Base-by-base conservation (phyloP, 768 basidiomycete species). In the Lactarius tabidus region DNA sequence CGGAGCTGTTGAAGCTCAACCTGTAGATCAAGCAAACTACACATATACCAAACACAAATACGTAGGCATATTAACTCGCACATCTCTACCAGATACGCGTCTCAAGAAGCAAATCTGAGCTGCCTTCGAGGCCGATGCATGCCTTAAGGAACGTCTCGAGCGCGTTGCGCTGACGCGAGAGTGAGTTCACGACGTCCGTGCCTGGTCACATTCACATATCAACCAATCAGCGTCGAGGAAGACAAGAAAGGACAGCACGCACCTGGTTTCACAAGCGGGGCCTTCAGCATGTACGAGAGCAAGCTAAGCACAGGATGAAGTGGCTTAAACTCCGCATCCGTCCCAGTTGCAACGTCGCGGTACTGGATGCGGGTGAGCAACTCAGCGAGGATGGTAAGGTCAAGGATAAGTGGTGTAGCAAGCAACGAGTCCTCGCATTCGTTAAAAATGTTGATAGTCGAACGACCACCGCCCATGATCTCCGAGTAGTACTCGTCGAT, bases 401-500 rank as follows among this genome's bases (percentile, higher is more conserved):
- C 96, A 72, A 99, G 82, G 75, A 98, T 98, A 72, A 99, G 84
- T 23, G 95, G 95, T 41, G 95, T 95, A 33, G 96, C 96, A 67
- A 99, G 84, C 67, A 98, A 82, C 15, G 95, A 97, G 76, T 98
- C 96, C 88, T 96, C 94, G 82, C 96, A 98, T 77, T 95, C 91
- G 77, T 98, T 98, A 85, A 96, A 97, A 79, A 94, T 93, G 76
- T 92, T 94, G 82, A 97, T 95, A 14, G 91, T 93, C 69, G 90
- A 91, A 67, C 93, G 82, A 33, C 95, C 95, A 70, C 95, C 95
- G 74, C 95, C 96, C 80, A 95, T 89, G 72, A 98, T 95, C 82
- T 98, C 95, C 14, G 93, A 95, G 77, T 95, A 94, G 79, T 98
- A 98, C 81, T 98, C 95, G 78, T 98, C 97, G 81, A 98, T 94